Evolutionary conservation across 108 stramenopile species (phyloP).

Genomic region (Poteriospumella lacustris): DNA sequence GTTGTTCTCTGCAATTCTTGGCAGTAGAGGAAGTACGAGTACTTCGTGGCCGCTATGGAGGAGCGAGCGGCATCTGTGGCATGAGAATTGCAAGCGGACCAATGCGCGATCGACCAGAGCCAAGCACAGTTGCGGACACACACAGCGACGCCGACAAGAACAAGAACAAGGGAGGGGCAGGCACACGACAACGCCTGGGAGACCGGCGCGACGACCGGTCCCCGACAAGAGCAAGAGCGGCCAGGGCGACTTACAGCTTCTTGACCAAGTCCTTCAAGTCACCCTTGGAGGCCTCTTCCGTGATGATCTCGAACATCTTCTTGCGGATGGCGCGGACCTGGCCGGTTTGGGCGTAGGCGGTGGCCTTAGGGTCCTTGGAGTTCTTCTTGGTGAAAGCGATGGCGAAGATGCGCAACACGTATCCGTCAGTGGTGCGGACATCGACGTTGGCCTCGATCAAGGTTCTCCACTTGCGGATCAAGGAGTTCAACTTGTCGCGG

Average conservation of each 20-base stretch:
- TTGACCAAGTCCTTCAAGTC: conserved; percentile 94
- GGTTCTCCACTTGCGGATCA: conserved; percentile 99
- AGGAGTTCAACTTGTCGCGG: conserved; percentile 96
- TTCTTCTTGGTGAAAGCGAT: conserved; percentile 97
- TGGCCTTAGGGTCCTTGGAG: conserved; percentile 79
- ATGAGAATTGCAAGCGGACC: conserved; percentile 9
- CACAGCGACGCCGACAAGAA: too few relatives aligned
- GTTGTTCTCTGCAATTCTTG: conserved; percentile 24
- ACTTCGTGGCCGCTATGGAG: not conserved
- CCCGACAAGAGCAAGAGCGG: too few relatives aligned
- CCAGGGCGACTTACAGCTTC: conserved; percentile 64
- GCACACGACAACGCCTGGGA: too few relatives aligned
- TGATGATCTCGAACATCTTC: conserved; percentile 94
- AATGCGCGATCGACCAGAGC: not conserved
- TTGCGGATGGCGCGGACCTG: conserved; percentile 90
- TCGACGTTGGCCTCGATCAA: conserved; percentile 98
- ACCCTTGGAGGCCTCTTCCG: conserved; percentile 89
- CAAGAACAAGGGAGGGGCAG: too few relatives aligned
- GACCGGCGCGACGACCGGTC: not conserved
- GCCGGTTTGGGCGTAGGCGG: conserved; percentile 92
- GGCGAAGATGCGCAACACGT: conserved; percentile 94
- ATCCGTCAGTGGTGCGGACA: conserved; percentile 94
- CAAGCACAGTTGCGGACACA: too few relatives aligned
- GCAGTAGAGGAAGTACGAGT: not conserved
- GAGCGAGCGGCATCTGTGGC: conserved; percentile 19